Conservation (phyloP, 2,329 filamentous ascomycete genomes). For the Trichoderma brevicompactum region DNA sequence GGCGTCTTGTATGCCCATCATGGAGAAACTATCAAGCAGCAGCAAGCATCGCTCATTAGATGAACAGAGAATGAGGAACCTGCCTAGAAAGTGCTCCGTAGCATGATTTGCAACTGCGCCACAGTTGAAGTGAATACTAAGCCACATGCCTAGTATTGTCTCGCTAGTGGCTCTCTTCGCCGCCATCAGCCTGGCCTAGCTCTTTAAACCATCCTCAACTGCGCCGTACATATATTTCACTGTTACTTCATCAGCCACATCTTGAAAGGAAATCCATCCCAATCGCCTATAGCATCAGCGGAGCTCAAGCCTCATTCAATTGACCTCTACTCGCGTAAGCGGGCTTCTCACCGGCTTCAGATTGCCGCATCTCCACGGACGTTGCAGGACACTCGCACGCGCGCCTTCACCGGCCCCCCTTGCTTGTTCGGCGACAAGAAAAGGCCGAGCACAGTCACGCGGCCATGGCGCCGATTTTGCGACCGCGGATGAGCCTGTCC, state of each 20-base stretch:
- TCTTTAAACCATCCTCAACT: conserved; percentile 11
- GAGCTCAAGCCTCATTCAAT: background rate
- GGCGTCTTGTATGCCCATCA: background rate
- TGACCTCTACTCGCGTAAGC: background rate
- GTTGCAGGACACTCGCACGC: background rate
- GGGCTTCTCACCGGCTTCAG: background rate
- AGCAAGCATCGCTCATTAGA: too few species aligned
- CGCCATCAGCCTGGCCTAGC: background rate
- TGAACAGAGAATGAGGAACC: too few species aligned
- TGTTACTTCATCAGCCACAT: background rate
- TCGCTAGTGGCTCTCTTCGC: conserved; percentile 15
- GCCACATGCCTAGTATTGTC: background rate
- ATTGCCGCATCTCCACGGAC: background rate
- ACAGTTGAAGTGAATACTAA: background rate
- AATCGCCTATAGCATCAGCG: background rate
- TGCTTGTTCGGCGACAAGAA: background rate
- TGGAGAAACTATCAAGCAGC: background rate
- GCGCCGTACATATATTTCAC: background rate
- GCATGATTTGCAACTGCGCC: background rate
- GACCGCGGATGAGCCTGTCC: conserved; percentile 59
- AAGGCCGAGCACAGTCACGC: background rate
- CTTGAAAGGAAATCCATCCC: background rate
- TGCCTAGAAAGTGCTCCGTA: background rate
- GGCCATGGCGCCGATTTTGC: conserved; percentile 49
- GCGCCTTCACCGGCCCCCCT: background rate